phyloP scores from a whole-genome alignment of 2,329 filamentous ascomycete species.

The Hypoxylon sp. region DNA sequence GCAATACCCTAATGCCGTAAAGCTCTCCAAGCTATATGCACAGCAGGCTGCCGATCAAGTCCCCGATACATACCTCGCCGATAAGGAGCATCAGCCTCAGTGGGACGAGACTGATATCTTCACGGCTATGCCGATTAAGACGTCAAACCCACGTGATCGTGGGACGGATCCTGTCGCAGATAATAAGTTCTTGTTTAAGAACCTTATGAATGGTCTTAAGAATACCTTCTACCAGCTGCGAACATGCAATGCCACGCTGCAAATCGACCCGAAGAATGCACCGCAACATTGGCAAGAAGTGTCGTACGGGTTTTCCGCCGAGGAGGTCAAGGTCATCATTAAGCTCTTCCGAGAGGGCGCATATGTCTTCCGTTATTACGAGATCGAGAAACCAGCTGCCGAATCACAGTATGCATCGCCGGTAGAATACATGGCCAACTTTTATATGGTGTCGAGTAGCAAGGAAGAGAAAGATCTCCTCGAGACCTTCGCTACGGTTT shows the following conservation, averaged over 20 bases:
- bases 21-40: slow-evolving; percentile 83
- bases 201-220: slow-evolving; percentile 93
- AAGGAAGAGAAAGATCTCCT: slow-evolving; percentile 98
- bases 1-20: slow-evolving; percentile 94
- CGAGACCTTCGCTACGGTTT: slow-evolving; percentile 97
- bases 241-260: slow-evolving; percentile 82
- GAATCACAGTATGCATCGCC: slow-evolving; percentile 84
- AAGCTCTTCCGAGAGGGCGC: slow-evolving; percentile 98
- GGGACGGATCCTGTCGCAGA: slow-evolving; percentile 92
- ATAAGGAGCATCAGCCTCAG: slow-evolving; percentile 83
- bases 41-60: slow-evolving; percentile 73
- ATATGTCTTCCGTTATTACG: slow-evolving; percentile 96
- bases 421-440: slow-evolving; percentile 92
- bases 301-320: slow-evolving; percentile 94
- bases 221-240: slow-evolving; percentile 96
- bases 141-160: slow-evolving; percentile 88
- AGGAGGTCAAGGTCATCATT: slow-evolving; percentile 95
- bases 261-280: slow-evolving; percentile 81
- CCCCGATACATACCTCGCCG: slow-evolving; percentile 85
- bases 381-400: slow-evolving; percentile 81
- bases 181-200: slow-evolving; percentile 98
- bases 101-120: slow-evolving; percentile 99
- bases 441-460: slow-evolving; percentile 92
- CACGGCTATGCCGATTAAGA: slow-evolving; percentile 94
- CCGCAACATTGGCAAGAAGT: slow-evolving; percentile 95